These are phyloP conservation scores for Silene vulgaris DNA, from an alignment of 179 eudicot species.

Conservation along the genomic window DNA sequence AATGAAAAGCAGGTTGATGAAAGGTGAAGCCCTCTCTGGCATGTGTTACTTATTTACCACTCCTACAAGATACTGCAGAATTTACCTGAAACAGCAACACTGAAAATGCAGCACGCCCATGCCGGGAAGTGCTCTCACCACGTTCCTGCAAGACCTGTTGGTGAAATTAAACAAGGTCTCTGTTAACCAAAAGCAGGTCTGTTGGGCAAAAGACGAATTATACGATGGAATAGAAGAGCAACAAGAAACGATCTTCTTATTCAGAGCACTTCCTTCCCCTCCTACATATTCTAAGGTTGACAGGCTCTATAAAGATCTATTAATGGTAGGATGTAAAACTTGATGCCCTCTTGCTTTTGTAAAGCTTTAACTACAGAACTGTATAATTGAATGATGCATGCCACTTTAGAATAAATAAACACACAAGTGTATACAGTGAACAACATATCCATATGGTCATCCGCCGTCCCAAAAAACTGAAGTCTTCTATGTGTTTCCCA, in stretches of 20 bases:
- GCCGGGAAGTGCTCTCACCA: slow-evolving; percentile 98
- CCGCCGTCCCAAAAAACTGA: neutral
- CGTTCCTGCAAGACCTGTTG: slow-evolving; percentile 94
- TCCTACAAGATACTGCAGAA: neutral
- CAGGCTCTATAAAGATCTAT: slow-evolving; percentile 5
- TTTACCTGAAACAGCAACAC: slow-evolving; percentile 92
- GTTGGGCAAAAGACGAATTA: slow-evolving; percentile 8
- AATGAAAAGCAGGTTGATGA: neutral
- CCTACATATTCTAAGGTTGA: neutral
- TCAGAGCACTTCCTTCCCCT: slow-evolving; percentile 8
- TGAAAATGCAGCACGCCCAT: slow-evolving; percentile 97
- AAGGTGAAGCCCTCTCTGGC: neutral
- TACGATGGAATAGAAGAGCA: neutral
- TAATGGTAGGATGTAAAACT: neutral
- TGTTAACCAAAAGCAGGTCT: slow-evolving; percentile 9
- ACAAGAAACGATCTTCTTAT: neutral
- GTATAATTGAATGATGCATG: neutral
- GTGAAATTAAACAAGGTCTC: slow-evolving; percentile 15
- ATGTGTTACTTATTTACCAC: slow-evolving; percentile 3
- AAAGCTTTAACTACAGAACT: slow-evolving; percentile 12
- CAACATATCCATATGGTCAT: neutral
- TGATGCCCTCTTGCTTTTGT: slow-evolving; percentile 7
- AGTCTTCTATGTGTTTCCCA: neutral
- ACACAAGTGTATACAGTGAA: neutral
- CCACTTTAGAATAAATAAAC: neutral